Evolutionary conservation across 164 flowering plant species (phyloP).

Genomic region (Tetrastigma voinierianum): DNA sequence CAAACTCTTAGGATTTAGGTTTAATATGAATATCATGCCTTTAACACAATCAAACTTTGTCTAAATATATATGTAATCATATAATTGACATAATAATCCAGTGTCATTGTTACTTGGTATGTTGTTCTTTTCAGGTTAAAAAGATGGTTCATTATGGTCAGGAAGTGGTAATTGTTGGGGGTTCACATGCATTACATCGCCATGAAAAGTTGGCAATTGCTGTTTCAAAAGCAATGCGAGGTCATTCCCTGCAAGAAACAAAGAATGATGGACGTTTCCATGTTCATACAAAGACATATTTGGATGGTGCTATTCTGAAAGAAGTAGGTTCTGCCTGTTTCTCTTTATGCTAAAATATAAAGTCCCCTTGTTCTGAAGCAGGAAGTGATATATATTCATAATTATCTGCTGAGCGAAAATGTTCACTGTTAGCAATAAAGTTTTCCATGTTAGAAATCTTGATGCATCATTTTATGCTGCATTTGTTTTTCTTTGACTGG

Average conservation of each 20-base stretch:
- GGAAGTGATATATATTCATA: not conserved
- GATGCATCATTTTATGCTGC: too few species aligned
- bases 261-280: conserved; percentile 96
- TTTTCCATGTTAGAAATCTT: too few species aligned
- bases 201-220: conserved; percentile 98
- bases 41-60: too few species aligned
- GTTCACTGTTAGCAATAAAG: too few species aligned
- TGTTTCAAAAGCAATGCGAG: conserved; percentile 92
- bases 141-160: conserved; percentile 86
- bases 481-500: too few species aligned
- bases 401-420: too few species aligned
- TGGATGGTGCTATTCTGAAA: conserved; percentile 94
- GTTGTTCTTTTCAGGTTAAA: conserved; percentile 55
- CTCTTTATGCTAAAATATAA: too few species aligned
- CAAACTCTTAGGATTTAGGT: too few species aligned
- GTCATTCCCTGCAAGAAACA: conserved; percentile 96
- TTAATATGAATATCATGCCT: too few species aligned
- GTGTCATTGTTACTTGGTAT: not conserved
- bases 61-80: too few species aligned
- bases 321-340: conserved; percentile 52
- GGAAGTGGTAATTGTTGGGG: conserved; percentile 88
- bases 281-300: conserved; percentile 85
- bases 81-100: too few species aligned
- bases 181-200: conserved; percentile 75
- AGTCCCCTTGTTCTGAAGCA: too few species aligned